Evolutionary conservation across 2,329 filamentous ascomycete species (phyloP).

Genomic region (Verticillium isaacii): DNA sequence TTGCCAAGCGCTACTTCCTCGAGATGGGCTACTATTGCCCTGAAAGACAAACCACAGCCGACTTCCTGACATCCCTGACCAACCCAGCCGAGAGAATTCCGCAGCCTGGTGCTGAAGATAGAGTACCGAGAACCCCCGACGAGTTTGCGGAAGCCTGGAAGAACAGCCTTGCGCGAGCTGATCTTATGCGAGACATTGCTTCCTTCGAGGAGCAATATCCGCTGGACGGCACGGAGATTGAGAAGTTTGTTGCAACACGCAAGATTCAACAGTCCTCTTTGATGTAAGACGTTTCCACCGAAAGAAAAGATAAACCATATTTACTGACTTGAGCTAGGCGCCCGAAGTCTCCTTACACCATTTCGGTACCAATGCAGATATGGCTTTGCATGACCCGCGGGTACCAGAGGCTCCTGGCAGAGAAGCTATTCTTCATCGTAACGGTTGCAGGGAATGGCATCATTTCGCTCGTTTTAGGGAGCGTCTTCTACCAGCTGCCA

Average conservation of each 20-base stretch:
- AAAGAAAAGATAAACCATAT: background rate
- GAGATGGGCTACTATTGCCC: constrained; percentile 46
- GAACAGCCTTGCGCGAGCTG: constrained; percentile 3
- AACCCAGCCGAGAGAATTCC: constrained; percentile 59
- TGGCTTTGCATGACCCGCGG: constrained; percentile 53
- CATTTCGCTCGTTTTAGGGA: constrained; percentile 53
- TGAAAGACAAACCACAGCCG: constrained; percentile 55
- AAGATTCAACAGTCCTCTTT: constrained; percentile 44
- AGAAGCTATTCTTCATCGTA: constrained; percentile 60
- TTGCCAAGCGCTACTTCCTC: constrained; percentile 58
- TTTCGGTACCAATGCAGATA: constrained; percentile 59
- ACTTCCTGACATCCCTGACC: constrained; percentile 66
- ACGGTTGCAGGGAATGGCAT: constrained; percentile 33
- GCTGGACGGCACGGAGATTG: constrained; percentile 2
- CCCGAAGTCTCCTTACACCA: constrained; percentile 47
- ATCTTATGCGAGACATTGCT: constrained; percentile 2
- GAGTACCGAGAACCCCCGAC: constrained; percentile 50
- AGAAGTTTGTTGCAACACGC: constrained; percentile 3
- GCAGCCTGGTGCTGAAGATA: constrained; percentile 47
- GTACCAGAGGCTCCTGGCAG: constrained; percentile 49
- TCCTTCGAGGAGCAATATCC: constrained; percentile 6
- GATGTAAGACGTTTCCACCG: constrained; percentile 38
- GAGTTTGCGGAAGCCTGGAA: constrained; percentile 33
- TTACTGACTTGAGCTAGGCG: background rate
- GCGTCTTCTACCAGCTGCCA: constrained; percentile 59